phyloP scores from a whole-genome alignment of 768 basidiomycete species.

The Rhizopogon vesiculosus region DNA sequence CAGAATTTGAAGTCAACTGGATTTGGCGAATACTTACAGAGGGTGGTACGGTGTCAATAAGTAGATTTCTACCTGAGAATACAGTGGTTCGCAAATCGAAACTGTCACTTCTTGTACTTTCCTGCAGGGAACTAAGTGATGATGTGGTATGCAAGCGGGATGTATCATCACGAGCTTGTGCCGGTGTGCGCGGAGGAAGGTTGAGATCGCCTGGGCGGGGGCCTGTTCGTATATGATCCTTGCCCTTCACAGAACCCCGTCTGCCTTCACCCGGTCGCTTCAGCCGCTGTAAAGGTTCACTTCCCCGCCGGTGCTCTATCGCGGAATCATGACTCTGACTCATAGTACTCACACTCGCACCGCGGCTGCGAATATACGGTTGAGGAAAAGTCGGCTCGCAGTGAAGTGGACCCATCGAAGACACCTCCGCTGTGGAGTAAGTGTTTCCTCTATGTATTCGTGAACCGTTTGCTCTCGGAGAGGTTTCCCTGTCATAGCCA shows the following conservation, averaged over 20 bases:
- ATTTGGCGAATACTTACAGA: constrained; percentile 17
- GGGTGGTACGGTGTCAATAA: constrained; percentile 14
- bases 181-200: constrained; percentile 51
- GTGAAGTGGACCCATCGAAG: constrained; percentile 24
- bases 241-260: constrained; percentile 43
- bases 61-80: constrained; percentile 9
- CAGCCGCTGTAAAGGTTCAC: constrained; percentile 46
- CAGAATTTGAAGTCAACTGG: background rate
- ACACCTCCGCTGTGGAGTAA: constrained; percentile 29
- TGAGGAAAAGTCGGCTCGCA: constrained; percentile 21
- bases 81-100: constrained; percentile 39
- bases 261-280: constrained; percentile 37
- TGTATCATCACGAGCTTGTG: constrained; percentile 33
- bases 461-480: constrained; percentile 23
- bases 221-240: constrained; percentile 35
- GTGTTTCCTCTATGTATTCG: constrained; percentile 35
- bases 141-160: constrained; percentile 34
- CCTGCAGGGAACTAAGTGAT: constrained; percentile 33
- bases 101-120: constrained; percentile 57
- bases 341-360: constrained; percentile 49
- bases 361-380: constrained; percentile 45
- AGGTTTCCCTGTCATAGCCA: constrained; percentile 35
- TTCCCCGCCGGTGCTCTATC: constrained; percentile 43
- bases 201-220: constrained; percentile 57
- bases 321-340: constrained; percentile 37